Conservation (phyloP, 176 grass and related monocot genomes). For the Phoenix dactylifera region DNA sequence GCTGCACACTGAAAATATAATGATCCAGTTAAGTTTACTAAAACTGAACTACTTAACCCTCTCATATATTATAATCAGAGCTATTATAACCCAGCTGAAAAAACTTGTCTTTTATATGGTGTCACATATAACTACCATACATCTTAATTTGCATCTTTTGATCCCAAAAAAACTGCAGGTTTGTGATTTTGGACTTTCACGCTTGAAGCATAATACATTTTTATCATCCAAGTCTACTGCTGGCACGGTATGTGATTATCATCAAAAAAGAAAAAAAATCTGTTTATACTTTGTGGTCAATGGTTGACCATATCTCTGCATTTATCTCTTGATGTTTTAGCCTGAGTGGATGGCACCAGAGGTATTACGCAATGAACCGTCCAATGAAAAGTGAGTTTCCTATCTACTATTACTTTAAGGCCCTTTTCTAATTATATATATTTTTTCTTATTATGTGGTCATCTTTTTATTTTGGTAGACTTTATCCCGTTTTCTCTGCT, state of each 20-base stretch:
- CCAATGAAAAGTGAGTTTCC: slow-evolving; percentile 90
- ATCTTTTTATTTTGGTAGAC: too few species aligned
- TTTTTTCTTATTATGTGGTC: neutral
- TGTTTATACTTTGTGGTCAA: too few species aligned
- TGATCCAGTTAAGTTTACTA: too few species aligned
- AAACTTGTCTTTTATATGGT: too few species aligned
- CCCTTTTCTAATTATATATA: slow-evolving; percentile 5
- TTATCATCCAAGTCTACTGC: slow-evolving; percentile 99
- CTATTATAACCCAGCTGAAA: too few species aligned
- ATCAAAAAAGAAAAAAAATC: neutral
- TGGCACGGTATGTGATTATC: slow-evolving; percentile 72
- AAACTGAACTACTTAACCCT: too few species aligned
- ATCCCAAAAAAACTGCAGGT: slow-evolving; percentile 35
- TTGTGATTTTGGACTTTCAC: slow-evolving; percentile 96
- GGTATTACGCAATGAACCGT: slow-evolving; percentile 94
- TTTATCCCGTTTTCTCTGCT: too few species aligned
- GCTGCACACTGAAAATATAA: too few species aligned
- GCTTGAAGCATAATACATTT: slow-evolving; percentile 97
- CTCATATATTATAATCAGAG: too few species aligned
- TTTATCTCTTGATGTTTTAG: slow-evolving; percentile 25
- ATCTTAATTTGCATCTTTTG: too few species aligned
- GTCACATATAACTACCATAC: too few species aligned
- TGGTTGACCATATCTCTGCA: too few species aligned
- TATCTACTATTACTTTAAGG: slow-evolving; percentile 4
- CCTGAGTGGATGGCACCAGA: slow-evolving; percentile 99